Conservation (phyloP, 78 protist species). For the Dictyostelium purpureum region DNA sequence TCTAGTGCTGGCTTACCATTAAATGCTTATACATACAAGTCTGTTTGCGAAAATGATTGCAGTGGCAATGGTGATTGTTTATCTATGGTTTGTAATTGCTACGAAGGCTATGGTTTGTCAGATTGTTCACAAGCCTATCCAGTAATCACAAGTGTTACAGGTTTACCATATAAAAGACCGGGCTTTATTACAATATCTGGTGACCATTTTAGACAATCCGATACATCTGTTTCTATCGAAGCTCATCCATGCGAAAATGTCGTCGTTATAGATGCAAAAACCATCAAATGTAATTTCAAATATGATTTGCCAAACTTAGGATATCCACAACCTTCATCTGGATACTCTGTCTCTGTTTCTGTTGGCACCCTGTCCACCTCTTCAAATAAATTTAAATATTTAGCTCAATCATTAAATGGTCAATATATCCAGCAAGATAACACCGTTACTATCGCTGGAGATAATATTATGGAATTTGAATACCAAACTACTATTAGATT, state of each 20-base stretch:
- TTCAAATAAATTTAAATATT: not conserved
- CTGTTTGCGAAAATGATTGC: constrained; percentile 37
- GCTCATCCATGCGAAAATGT: not conserved
- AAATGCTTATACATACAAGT: not conserved
- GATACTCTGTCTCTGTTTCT: not conserved
- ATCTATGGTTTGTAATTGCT: not conserved
- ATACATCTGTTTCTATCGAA: not conserved
- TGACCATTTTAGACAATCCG: not conserved
- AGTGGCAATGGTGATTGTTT: constrained; percentile 18
- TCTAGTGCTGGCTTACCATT: not conserved
- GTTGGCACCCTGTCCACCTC: not conserved
- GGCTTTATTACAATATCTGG: not conserved
- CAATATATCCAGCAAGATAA: not conserved
- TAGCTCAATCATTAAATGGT: not conserved
- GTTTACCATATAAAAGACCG: not conserved
- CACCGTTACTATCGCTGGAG: not conserved
- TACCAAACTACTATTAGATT: not conserved
- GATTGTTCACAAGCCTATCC: constrained; percentile 23
- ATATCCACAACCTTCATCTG: not conserved
- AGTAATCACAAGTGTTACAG: not conserved
- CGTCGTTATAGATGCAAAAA: not conserved
- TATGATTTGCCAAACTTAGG: not conserved
- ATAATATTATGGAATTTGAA: not conserved
- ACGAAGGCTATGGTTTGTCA: not conserved
- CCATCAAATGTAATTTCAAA: not conserved